Base-by-base conservation (phyloP, 1,284 basidiomycete genomes). In the Fistulina hepatica region DNA sequence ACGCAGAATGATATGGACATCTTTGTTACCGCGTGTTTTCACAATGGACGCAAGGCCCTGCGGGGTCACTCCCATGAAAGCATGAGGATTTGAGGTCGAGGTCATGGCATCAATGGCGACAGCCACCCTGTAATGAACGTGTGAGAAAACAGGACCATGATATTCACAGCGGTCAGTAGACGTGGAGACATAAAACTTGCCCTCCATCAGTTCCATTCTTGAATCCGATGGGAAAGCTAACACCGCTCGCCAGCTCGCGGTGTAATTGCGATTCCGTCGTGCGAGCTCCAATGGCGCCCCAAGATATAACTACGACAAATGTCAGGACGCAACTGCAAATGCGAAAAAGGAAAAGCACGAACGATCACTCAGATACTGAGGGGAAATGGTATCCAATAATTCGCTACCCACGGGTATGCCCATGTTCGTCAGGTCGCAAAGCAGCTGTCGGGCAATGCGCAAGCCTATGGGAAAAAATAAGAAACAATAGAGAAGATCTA, bases 201-300 rank as follows among this genome's bases (percentile, higher is more conserved):
- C 82, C 83, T 36, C 94, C 94, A 58, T 97, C 93, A 5, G 94
- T 97, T 38, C 93, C 93, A 59, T 98, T 98, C 64, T 98, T 98
- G 81, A 98, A 98, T n/a, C 94, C 88, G 45, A 90, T 83, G 10
- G 88, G 86, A 73, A 89, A 88, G 34, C 84, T 88, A 21, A 83
- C 76, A 54, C 86, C 88, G n/a, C 77, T 82, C 3, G 89, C 86
- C 36, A 94, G 80, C 63, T 95, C 92, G 43, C 91, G 78, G 54
- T 94, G 91, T 8, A 95, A 76, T 57, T 95, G 92, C 4, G 81
- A 86, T 61, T 95, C 86, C 39, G 94, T 98, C 11, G 94, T 98
- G 39, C 94, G 74, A 2, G 95, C 94, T 30, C 94, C 94, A 47
- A 97, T 97, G 5, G 94, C 94, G 35, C 94, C 94, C 94, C 94